Conservation (phyloP, 2,329 filamentous ascomycete species). For the Orbilia javanica region DNA sequence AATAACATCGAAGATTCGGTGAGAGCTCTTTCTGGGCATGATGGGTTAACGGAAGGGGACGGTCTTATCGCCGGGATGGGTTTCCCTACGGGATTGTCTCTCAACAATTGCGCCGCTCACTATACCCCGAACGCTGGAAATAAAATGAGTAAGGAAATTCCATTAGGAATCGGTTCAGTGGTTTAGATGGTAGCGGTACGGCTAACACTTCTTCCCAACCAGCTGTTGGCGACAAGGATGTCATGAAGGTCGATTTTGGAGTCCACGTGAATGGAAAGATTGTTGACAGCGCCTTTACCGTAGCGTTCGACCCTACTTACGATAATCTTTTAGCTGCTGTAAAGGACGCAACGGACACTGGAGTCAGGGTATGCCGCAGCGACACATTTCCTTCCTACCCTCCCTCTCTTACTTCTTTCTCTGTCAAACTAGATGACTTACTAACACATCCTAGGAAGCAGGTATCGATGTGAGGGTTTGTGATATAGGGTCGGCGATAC, state of each 20-base stretch:
- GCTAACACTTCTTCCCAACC: background rate
- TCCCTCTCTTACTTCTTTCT: background rate
- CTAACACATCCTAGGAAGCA: conserved; percentile 72
- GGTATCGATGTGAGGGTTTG: conserved; percentile 91
- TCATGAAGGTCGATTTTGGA: conserved; percentile 81
- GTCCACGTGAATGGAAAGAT: conserved; percentile 79
- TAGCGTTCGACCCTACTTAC: conserved; percentile 77
- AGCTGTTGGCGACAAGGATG: conserved; percentile 74
- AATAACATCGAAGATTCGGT: conserved; percentile 89
- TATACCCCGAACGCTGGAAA: conserved; percentile 90
- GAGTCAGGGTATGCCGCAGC: conserved; percentile 72
- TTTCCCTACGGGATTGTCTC: conserved; percentile 84
- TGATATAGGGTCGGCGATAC: conserved; percentile 85
- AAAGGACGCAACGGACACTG: conserved; percentile 78
- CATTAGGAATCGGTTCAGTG: background rate
- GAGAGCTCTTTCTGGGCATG: conserved; percentile 80
- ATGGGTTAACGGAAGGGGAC: conserved; percentile 82
- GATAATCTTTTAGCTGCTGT: conserved; percentile 76
- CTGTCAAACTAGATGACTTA: background rate
- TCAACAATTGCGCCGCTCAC: conserved; percentile 88
- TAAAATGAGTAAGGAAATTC: conserved; percentile 70
- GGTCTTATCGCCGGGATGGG: conserved; percentile 83
- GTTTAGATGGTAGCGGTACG: too few relatives aligned
- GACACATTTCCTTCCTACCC: background rate
- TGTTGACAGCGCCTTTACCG: conserved; percentile 78